Evolutionary conservation across 2,329 filamentous ascomycete species (phyloP).

Genomic region (Claviceps africana): DNA sequence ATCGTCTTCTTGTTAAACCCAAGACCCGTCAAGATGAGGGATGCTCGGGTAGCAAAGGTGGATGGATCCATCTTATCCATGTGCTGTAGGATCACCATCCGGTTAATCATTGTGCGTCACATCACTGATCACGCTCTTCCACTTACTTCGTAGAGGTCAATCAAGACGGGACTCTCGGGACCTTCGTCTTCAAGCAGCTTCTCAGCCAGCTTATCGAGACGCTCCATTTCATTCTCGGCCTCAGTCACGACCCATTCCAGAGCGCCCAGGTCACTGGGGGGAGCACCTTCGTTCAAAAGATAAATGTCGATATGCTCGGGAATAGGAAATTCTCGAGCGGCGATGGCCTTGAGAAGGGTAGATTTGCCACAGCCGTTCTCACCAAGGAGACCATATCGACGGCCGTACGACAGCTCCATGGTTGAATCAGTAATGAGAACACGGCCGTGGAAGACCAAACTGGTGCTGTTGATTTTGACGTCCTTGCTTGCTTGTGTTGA

Average conservation of each 20-base stretch:
- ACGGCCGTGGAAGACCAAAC: conserved; percentile 92
- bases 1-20: conserved; percentile 98
- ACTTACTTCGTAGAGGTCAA: conserved; percentile 90
- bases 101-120: conserved; percentile 8
- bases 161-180: conserved; percentile 75
- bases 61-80: conserved; percentile 99
- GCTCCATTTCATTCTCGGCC: conserved; percentile 82
- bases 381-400: conserved; percentile 85
- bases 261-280: conserved; percentile 74
- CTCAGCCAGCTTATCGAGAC: conserved; percentile 79
- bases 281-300: conserved; percentile 91
- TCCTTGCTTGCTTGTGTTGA: conserved; percentile 78
- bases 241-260: conserved; percentile 95
- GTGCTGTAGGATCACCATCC: conserved; percentile 42
- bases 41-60: conserved; percentile 90
- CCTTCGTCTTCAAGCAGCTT: conserved; percentile 83
- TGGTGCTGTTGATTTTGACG: conserved; percentile 90
- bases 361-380: conserved; percentile 99
- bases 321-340: conserved; percentile 85
- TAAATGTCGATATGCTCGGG: conserved; percentile 97
- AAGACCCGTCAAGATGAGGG: conserved; percentile 92
- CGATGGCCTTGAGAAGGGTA: conserved; percentile 91
- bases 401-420: conserved; percentile 82
- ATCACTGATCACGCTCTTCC: no score
- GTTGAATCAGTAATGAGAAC: conserved; percentile 90